These are phyloP conservation scores for Nothomitra cinnamomea DNA, from an alignment of 2,329 filamentous ascomycete genomes.

Conservation along the genomic window DNA sequence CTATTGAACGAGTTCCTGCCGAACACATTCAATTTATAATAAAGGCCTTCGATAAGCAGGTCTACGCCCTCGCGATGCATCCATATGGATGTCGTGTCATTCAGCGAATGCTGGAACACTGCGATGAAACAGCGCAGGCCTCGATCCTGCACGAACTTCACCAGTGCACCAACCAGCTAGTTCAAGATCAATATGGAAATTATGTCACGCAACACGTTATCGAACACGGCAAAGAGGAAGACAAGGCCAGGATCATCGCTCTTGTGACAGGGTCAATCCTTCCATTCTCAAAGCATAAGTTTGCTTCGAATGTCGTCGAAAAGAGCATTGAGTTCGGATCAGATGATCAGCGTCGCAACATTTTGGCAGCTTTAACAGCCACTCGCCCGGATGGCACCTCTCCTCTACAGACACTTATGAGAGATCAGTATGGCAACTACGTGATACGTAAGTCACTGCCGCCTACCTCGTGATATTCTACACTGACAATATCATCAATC, in stretches of 20 bases:
- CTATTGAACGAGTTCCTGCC: conserved; percentile 64
- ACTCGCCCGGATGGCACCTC: conserved; percentile 46
- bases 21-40: conserved; percentile 75
- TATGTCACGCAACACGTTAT: conserved; percentile 94
- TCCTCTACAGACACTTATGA: conserved; percentile 62
- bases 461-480: conserved; percentile 8
- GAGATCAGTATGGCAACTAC: conserved; percentile 88
- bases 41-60: conserved; percentile 58
- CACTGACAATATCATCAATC: not conserved
- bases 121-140: conserved; percentile 51
- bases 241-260: conserved; percentile 54
- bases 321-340: conserved; percentile 66
- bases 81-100: conserved; percentile 84
- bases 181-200: conserved; percentile 83
- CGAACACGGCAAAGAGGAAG: conserved; percentile 53
- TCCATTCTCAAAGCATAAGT: conserved; percentile 79
- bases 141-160: conserved; percentile 68
- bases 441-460: conserved; percentile 65
- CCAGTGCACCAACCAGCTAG: conserved; percentile 49
- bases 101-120: conserved; percentile 77
- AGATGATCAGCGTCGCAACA: conserved; percentile 48
- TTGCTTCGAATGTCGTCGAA: conserved; percentile 93
- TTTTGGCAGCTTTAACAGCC: conserved; percentile 46
- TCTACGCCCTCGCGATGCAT: conserved; percentile 58
- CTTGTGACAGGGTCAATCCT: conserved; percentile 58